A percentile compares a stretch with the other conserved stretches of the same genome.
phyloP scores from a whole-genome alignment of 2,329 filamentous ascomycete species.

The Lasiodiplodia theobromae region DNA sequence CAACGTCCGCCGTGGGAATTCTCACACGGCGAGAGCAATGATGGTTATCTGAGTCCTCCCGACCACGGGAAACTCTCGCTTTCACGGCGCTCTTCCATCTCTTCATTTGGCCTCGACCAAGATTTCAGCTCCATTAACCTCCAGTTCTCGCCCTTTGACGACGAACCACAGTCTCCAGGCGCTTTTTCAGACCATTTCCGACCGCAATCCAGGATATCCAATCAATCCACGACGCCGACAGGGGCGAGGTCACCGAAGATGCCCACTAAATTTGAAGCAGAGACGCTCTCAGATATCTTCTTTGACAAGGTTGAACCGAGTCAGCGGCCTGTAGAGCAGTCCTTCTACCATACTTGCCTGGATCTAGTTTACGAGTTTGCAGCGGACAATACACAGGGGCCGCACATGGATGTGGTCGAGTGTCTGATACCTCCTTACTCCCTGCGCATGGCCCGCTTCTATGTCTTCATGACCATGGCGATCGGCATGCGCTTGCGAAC shows the following conservation, averaged over 20 bases:
- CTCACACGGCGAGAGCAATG: slow-evolving; percentile 36
- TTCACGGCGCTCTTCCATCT: slow-evolving; percentile 44
- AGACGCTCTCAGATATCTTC: slow-evolving; percentile 45
- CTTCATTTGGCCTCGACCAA: slow-evolving; percentile 40
- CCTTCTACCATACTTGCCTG: slow-evolving; percentile 8
- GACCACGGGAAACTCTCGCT: slow-evolving; percentile 36
- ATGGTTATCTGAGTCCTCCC: slow-evolving; percentile 35
- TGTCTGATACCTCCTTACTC: slow-evolving; percentile 34
- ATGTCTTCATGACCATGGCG: slow-evolving; percentile 47
- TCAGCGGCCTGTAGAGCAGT: slow-evolving; percentile 27
- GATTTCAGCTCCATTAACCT: slow-evolving; percentile 40
- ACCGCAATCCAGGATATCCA: slow-evolving; percentile 39
- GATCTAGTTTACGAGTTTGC: slow-evolving; percentile 1
- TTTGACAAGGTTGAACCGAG: slow-evolving; percentile 40
- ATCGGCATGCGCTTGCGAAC: slow-evolving; percentile 46
- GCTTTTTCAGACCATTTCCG: slow-evolving; percentile 38
- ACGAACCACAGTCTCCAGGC: slow-evolving; percentile 32
- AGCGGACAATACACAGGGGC: neutral
- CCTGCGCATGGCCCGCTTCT: slow-evolving; percentile 44
- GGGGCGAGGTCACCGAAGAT: slow-evolving; percentile 39
- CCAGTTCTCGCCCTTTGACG: slow-evolving; percentile 41
- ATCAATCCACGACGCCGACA: slow-evolving; percentile 40
- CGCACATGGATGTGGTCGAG: neutral
- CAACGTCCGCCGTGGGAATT: slow-evolving; percentile 46
- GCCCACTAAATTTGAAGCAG: slow-evolving; percentile 46